A percentile compares a stretch with the other conserved stretches of the same genome.
phyloP scores from a whole-genome alignment of 108 stramenopile species.

The Pseudonitzschia pungens region DNA sequence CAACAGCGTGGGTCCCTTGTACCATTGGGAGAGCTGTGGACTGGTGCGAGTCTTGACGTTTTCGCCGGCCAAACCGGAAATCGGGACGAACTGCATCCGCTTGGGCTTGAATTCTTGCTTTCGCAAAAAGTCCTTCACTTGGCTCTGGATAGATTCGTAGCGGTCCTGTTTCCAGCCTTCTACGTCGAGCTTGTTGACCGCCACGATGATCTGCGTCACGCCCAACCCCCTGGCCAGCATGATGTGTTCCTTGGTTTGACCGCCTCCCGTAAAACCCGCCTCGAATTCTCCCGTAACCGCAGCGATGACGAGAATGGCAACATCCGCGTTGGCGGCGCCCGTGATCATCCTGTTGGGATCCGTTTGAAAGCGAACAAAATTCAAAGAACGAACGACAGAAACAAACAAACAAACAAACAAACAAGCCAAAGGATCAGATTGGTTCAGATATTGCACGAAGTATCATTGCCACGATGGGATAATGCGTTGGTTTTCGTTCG shows the following conservation, averaged over 20 bases:
- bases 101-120: conserved; percentile 69
- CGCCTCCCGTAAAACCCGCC: conserved; percentile 85
- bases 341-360: conserved; percentile 82
- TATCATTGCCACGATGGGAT: too few relatives aligned
- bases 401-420: background rate
- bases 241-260: conserved; percentile 96
- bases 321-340: conserved; percentile 97
- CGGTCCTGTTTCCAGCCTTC: conserved; percentile 83
- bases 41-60: conserved; percentile 72
- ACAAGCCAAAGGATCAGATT: too few relatives aligned
- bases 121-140: conserved; percentile 59
- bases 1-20: conserved; percentile 90
- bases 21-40: conserved; percentile 73
- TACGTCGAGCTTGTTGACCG: conserved; percentile 97
- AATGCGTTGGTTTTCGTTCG: too few relatives aligned
- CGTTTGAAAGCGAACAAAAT: background rate
- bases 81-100: conserved; percentile 90
- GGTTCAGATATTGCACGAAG: too few relatives aligned
- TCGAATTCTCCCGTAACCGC: conserved; percentile 89
- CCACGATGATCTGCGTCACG: conserved; percentile 95
- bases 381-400: background rate
- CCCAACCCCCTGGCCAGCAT: conserved; percentile 95
- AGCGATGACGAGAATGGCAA: conserved; percentile 92
- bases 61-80: conserved; percentile 94
- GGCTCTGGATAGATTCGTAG: conserved; percentile 83